These are phyloP conservation scores for Cephalotrichum gorgonifer DNA, from an alignment of 2,329 filamentous ascomycete genomes.

Conservation along the genomic window DNA sequence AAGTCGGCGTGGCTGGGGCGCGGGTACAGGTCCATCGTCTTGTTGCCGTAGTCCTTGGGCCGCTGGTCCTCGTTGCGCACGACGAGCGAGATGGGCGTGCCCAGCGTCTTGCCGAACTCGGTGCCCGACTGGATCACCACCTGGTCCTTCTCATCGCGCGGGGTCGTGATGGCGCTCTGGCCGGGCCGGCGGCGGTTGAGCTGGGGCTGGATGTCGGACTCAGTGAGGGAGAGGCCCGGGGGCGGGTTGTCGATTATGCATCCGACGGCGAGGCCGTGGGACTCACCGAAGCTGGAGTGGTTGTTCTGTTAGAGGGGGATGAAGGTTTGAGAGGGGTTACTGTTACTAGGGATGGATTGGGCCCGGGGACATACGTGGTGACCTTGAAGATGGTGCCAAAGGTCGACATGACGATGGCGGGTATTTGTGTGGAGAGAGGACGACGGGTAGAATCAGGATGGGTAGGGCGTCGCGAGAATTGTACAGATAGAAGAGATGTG, in stretches of 20 bases:
- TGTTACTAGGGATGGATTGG: too few relatives aligned
- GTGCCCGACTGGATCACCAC: slow-evolving; percentile 90
- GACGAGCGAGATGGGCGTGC: slow-evolving; percentile 79
- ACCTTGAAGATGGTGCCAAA: slow-evolving; percentile 77
- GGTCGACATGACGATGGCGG: slow-evolving; percentile 59
- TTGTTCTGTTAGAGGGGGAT: slow-evolving; percentile 5
- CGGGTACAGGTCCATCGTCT: slow-evolving; percentile 86
- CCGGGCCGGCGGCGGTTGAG: slow-evolving; percentile 85
- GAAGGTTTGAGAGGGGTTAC: not conserved
- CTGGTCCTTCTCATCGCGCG: slow-evolving; percentile 81
- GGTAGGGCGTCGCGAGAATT: not conserved
- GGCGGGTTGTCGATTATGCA: slow-evolving; percentile 92
- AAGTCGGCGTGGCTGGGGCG: slow-evolving; percentile 90
- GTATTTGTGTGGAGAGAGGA: slow-evolving; percentile 5
- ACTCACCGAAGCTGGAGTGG: slow-evolving; percentile 39
- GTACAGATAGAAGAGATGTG: not conserved
- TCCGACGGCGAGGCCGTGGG: slow-evolving; percentile 85
- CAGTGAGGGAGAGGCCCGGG: slow-evolving; percentile 75
- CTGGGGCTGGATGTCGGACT: slow-evolving; percentile 86
- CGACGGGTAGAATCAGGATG: not conserved
- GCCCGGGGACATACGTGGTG: slow-evolving; percentile 60
- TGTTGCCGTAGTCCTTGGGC: slow-evolving; percentile 80
- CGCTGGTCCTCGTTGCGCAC: slow-evolving; percentile 90
- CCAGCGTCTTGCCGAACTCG: slow-evolving; percentile 80
- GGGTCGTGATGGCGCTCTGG: slow-evolving; percentile 82